Conservation (phyloP, 1,139 yeast species). For the Candida smagusa region DNA sequence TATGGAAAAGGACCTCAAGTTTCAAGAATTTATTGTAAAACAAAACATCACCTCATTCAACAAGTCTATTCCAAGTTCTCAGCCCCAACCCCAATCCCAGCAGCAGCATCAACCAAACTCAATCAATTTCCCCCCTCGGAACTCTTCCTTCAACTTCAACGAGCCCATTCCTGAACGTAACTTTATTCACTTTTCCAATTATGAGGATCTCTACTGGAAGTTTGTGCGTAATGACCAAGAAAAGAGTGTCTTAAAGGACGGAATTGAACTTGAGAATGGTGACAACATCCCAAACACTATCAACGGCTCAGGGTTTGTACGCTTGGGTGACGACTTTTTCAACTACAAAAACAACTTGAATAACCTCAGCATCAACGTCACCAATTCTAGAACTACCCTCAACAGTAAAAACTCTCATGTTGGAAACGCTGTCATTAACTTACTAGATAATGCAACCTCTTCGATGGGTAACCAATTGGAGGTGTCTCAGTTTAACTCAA, state of each 20-base stretch:
- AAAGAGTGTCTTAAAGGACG: conserved; percentile 16
- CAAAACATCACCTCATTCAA: conserved; percentile 17
- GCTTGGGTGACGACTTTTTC: conserved; percentile 25
- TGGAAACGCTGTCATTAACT: too few relatives aligned
- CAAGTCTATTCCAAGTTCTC: conserved; percentile 3
- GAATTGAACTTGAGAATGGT: conserved; percentile 31
- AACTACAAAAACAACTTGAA: conserved; percentile 20
- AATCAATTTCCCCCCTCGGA: conserved; percentile 7
- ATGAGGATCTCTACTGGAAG: conserved; percentile 48
- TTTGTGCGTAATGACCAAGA: conserved; percentile 28
- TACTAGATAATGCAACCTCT: not conserved
- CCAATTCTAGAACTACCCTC: not conserved
- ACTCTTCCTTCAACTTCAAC: conserved; percentile 10
- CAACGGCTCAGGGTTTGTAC: conserved; percentile 25
- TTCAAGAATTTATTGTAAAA: conserved; percentile 32
- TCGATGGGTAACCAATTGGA: conserved; percentile 9
- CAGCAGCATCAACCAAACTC: not conserved
- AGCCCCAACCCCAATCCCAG: not conserved
- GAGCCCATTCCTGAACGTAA: conserved; percentile 19
- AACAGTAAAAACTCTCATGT: not conserved
- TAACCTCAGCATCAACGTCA: conserved; percentile 12
- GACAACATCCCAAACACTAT: conserved; percentile 21
- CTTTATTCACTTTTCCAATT: conserved; percentile 22
- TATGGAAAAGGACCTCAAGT: conserved; percentile 47
- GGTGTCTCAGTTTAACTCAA: conserved; percentile 20